Percentiles rank a stretch among this genome's conserved stretches.
These are phyloP conservation scores for Aspergillus sergii DNA, from an alignment of 2,329 filamentous ascomycete species.

Conservation along the genomic window DNA sequence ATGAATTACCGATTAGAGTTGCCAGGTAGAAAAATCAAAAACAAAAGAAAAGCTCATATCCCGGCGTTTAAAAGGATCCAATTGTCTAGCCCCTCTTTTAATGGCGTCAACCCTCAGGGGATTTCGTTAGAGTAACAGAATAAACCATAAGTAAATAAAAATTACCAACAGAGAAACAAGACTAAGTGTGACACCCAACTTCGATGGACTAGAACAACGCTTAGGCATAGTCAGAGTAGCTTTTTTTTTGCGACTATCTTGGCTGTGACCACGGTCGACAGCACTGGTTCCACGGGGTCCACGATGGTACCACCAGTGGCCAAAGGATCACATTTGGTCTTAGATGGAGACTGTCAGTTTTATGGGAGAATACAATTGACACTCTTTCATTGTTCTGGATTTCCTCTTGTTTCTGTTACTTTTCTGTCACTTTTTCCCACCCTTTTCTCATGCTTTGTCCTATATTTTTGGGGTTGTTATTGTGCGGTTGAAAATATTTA, in stretches of 20 bases:
- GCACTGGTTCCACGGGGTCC: constrained; percentile 27
- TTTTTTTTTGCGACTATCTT: constrained; percentile 17
- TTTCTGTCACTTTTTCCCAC: background rate
- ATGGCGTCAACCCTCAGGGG: constrained; percentile 8
- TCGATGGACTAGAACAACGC: constrained; percentile 13
- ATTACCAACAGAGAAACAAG: constrained; percentile 6
- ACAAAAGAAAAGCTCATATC: background rate
- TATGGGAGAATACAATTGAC: background rate
- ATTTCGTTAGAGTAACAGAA: constrained; percentile 13
- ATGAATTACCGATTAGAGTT: constrained; percentile 10
- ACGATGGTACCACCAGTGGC: constrained; percentile 26
- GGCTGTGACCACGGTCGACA: constrained; percentile 18
- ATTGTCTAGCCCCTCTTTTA: constrained; percentile 4
- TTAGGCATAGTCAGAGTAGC: constrained; percentile 14
- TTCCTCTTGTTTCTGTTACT: background rate
- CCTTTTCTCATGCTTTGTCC: background rate
- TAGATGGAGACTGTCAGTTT: background rate
- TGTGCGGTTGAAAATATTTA: background rate
- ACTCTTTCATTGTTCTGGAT: background rate
- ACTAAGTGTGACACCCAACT: constrained; percentile 18
- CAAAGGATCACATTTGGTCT: constrained; percentile 12
- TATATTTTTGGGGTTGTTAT: background rate
- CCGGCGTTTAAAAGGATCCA: background rate
- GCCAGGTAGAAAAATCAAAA: constrained; percentile 2
- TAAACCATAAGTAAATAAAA: background rate